Percentiles rank a stretch among this genome's conserved stretches.
Conservation (phyloP, 441 rosid genomes). For the Mallotus repandus region DNA sequence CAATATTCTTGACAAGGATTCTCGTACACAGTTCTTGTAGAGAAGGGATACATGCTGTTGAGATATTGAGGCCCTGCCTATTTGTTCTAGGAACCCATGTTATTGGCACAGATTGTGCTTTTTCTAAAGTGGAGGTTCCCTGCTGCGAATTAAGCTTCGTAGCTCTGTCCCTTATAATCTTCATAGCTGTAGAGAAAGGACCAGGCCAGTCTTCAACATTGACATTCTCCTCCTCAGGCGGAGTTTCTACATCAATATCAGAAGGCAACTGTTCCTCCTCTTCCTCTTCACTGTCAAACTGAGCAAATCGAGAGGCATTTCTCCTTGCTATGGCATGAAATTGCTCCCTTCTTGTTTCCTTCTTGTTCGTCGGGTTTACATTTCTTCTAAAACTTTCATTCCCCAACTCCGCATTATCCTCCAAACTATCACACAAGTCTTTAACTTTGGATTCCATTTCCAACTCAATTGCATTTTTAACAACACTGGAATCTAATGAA, state of each 20-base stretch:
- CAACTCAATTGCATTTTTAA: conserved; percentile 2
- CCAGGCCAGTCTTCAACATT: conserved; percentile 93
- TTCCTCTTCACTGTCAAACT: conserved; percentile 45
- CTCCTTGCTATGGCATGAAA: conserved; percentile 60
- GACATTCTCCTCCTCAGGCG: conserved; percentile 38
- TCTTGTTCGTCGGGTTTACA: not conserved
- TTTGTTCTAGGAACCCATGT: conserved; percentile 59
- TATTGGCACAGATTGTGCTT: conserved; percentile 32
- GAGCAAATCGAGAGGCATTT: conserved; percentile 75
- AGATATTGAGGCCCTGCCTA: conserved; percentile 21
- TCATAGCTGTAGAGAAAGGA: conserved; percentile 96
- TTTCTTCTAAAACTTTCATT: conserved; percentile 17
- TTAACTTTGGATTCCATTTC: conserved; percentile 23
- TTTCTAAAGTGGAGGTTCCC: conserved; percentile 19
- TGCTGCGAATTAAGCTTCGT: conserved; percentile 28
- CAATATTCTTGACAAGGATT: conserved; percentile 65
- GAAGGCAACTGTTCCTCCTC: conserved; percentile 21
- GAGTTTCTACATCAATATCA: conserved; percentile 30
- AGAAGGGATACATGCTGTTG: conserved; percentile 41
- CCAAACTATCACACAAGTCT: not conserved
- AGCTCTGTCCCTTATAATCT: conserved; percentile 69
- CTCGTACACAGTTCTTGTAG: conserved; percentile 55
- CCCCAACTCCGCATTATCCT: not conserved
- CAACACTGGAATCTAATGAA: not conserved
- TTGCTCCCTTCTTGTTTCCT: conserved; percentile 36